A percentile compares a stretch with the other conserved stretches of the same genome.
Evolutionary conservation across 2,329 filamentous ascomycete species (phyloP).

Genomic region (Talaromyces rugulosus): DNA sequence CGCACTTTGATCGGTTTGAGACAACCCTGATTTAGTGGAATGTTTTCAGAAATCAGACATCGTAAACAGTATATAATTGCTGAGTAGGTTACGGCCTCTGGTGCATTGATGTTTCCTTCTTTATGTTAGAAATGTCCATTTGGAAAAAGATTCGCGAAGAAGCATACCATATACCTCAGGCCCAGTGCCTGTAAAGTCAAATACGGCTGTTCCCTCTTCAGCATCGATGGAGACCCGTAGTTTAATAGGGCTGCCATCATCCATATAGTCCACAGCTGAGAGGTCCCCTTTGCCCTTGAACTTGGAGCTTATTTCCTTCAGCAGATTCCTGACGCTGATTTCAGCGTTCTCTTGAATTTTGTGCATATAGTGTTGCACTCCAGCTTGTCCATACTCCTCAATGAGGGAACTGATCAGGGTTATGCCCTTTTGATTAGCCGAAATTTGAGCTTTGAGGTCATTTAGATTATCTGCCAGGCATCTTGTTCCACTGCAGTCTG

Average conservation of each 20-base stretch:
- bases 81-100: conserved; percentile 71
- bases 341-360: conserved; percentile 76
- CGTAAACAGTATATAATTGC: conserved; percentile 80
- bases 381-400: conserved; percentile 66
- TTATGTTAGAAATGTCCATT: background rate
- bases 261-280: conserved; percentile 72
- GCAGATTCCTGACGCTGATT: conserved; percentile 62
- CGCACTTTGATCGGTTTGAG: conserved; percentile 66
- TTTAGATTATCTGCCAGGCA: conserved; percentile 75
- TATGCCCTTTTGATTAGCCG: conserved; percentile 78
- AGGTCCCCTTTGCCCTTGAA: conserved; percentile 61
- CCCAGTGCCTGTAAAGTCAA: conserved; percentile 73
- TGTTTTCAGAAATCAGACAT: conserved; percentile 70
- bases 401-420: conserved; percentile 67
- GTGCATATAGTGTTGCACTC: conserved; percentile 74
- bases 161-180: conserved; percentile 65
- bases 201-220: conserved; percentile 66
- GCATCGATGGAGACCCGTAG: conserved; percentile 68
- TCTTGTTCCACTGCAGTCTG: conserved; percentile 70
- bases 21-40: conserved; percentile 79
- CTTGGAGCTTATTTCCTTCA: conserved; percentile 62
- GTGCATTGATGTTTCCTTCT: conserved; percentile 67
- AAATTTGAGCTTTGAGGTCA: conserved; percentile 76
- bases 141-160: conserved; percentile 1
- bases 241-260: conserved; percentile 73